Evolutionary conservation across 441 rosid genomes (phyloP).

Genomic region (Arabidopsis lyrata): DNA sequence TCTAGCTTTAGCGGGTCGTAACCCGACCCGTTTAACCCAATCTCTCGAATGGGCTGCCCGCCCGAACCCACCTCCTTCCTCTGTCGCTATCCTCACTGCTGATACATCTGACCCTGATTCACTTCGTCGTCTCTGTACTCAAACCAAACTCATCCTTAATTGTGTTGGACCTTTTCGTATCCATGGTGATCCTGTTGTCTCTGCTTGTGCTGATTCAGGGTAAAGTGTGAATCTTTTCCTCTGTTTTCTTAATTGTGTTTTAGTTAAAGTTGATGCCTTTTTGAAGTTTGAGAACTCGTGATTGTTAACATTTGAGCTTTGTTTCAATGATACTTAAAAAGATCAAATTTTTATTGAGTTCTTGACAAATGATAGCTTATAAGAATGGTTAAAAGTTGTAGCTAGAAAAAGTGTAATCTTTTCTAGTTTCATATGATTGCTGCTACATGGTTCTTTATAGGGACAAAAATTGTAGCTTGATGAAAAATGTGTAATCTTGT

Average conservation of each 20-base stretch:
- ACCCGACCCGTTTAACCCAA: slow-evolving; percentile 57
- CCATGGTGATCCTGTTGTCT: slow-evolving; percentile 79
- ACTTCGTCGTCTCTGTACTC: slow-evolving; percentile 68
- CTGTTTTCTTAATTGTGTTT: slow-evolving; percentile 1
- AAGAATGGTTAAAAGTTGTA: too few species aligned
- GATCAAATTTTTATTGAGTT: slow-evolving; percentile 15
- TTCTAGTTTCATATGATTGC: too few species aligned
- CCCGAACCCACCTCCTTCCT: slow-evolving; percentile 60
- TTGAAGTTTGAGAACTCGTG: not conserved
- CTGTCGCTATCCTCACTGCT: slow-evolving; percentile 67
- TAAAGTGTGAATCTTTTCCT: slow-evolving; percentile 7
- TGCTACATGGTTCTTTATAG: too few species aligned
- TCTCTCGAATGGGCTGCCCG: slow-evolving; percentile 81
- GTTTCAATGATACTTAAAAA: not conserved
- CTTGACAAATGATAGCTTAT: not conserved
- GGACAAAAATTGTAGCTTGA: not conserved
- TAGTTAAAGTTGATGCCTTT: not conserved
- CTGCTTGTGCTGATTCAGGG: slow-evolving; percentile 85
- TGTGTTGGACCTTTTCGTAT: slow-evolving; percentile 94
- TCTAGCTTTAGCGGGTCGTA: slow-evolving; percentile 88
- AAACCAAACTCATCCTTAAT: slow-evolving; percentile 75
- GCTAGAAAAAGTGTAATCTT: too few species aligned
- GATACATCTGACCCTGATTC: slow-evolving; percentile 77
- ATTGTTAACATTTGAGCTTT: not conserved
- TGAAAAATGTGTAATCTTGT: slow-evolving; percentile 15